Evolutionary conservation across 371 early-diverging fungal genomes (phyloP).

Genomic region (Saksenaea vasiformis): DNA sequence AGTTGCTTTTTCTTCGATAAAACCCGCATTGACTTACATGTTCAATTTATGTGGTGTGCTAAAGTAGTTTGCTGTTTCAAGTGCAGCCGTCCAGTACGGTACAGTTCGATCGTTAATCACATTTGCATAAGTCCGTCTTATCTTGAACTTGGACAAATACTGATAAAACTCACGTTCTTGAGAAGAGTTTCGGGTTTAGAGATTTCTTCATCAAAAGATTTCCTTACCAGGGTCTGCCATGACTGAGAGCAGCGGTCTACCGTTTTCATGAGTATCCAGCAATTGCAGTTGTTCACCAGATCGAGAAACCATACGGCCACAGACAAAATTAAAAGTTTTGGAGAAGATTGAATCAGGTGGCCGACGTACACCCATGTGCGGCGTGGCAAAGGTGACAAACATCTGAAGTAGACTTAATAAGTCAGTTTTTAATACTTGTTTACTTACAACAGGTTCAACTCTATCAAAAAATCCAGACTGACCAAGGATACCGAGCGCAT

Average conservation of each 20-base stretch:
- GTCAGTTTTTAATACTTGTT: not conserved
- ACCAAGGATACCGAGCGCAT: constrained; percentile 68
- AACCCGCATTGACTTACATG: constrained; percentile 34
- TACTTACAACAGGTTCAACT: constrained; percentile 53
- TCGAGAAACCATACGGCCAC: constrained; percentile 52
- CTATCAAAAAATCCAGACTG: constrained; percentile 57
- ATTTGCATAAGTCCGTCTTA: constrained; percentile 66
- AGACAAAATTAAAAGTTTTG: constrained; percentile 53
- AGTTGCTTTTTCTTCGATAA: not conserved
- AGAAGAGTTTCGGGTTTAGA: not conserved
- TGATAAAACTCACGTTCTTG: constrained; percentile 49
- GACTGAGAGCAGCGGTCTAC: constrained; percentile 52
- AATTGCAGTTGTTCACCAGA: constrained; percentile 65
- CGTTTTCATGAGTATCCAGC: constrained; percentile 41
- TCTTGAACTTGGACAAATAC: constrained; percentile 53
- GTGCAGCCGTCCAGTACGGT: constrained; percentile 67
- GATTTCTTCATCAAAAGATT: constrained; percentile 2
- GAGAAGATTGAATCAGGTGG: constrained; percentile 30
- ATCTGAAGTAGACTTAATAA: constrained; percentile 21
- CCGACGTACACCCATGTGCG: constrained; percentile 70
- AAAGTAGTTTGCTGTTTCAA: constrained; percentile 56
- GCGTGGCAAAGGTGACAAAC: constrained; percentile 77
- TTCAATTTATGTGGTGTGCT: constrained; percentile 38
- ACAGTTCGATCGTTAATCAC: constrained; percentile 70
- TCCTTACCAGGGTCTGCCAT: constrained; percentile 64